Conservation (phyloP, 2,329 filamentous ascomycete species). For the Cordyceps cicadae region DNA sequence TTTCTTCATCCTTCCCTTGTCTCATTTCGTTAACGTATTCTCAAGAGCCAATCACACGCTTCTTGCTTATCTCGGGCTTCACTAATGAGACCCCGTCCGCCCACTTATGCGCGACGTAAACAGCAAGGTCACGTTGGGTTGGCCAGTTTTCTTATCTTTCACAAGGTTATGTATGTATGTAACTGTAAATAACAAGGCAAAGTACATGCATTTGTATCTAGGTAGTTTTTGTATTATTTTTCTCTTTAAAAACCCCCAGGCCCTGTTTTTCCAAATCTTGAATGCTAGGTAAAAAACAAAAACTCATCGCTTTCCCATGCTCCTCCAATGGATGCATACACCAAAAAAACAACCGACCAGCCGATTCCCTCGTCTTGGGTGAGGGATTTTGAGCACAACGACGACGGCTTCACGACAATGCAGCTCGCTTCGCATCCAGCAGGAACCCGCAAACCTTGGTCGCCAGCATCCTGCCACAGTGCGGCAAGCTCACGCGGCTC, state of each 20-base stretch:
- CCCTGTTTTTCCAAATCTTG: not conserved
- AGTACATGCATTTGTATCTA: conserved; percentile 6
- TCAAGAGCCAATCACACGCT: conserved; percentile 3
- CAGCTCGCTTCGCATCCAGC: not conserved
- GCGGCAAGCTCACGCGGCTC: conserved; percentile 16
- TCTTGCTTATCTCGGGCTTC: conserved; percentile 4
- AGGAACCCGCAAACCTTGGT: conserved; percentile 7
- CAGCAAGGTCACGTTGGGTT: not conserved
- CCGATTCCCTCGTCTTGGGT: not conserved
- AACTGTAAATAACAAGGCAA: not conserved
- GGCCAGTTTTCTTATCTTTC: not conserved
- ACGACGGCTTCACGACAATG: not conserved
- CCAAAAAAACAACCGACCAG: not conserved
- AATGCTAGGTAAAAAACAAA: conserved; percentile 4
- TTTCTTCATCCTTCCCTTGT: not conserved
- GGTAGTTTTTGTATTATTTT: not conserved
- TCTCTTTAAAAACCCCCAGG: not conserved
- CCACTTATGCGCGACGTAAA: conserved; percentile 7
- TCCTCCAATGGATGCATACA: not conserved
- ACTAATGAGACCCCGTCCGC: conserved; percentile 4
- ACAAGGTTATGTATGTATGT: not conserved
- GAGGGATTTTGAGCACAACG: not conserved
- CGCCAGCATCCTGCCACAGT: conserved; percentile 6
- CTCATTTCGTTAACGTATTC: conserved; percentile 2
- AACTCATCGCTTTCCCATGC: conserved; percentile 7